A percentile compares a stretch with the other conserved stretches of the same genome.
These are phyloP conservation scores for Zygoascus flipseniorum DNA, from an alignment of 805 yeast genomes.

Conservation along the genomic window DNA sequence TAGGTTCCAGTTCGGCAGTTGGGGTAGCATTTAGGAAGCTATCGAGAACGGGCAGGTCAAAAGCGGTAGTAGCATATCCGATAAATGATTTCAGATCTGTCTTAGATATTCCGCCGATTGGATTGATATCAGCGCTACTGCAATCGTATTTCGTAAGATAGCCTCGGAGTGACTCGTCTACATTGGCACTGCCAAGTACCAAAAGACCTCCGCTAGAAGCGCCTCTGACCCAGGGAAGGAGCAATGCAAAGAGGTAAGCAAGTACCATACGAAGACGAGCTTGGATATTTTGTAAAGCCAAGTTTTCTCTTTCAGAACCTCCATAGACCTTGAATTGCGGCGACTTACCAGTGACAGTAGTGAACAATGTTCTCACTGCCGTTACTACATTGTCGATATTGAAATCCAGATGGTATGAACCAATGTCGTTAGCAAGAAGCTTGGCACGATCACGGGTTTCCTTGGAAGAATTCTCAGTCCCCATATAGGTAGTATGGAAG, in stretches of 20 bases:
- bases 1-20: conserved; percentile 97
- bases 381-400: conserved; percentile 82
- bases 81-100: conserved; percentile 85
- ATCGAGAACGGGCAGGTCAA: conserved; percentile 65
- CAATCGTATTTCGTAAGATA: conserved; percentile 95
- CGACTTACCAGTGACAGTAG: conserved; percentile 79
- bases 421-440: conserved; percentile 63
- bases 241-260: conserved; percentile 86
- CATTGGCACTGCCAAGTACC: conserved; percentile 94
- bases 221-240: conserved; percentile 90
- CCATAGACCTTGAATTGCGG: conserved; percentile 92
- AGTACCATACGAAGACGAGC: conserved; percentile 94
- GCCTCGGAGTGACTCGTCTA: conserved; percentile 93
- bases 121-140: conserved; percentile 94
- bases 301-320: conserved; percentile 82
- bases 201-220: conserved; percentile 65
- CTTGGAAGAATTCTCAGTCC: conserved; percentile 81
- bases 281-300: conserved; percentile 94
- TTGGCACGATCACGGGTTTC: conserved; percentile 84
- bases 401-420: conserved; percentile 83
- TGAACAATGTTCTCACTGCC: conserved; percentile 68
- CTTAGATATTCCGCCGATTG: conserved; percentile 97
- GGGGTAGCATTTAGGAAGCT: conserved; percentile 88
- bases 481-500: conserved; percentile 92
- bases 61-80: conserved; percentile 60